These are phyloP conservation scores for Leersia perrieri DNA, from an alignment of 176 grass and related monocot genomes.

Conservation along the genomic window DNA sequence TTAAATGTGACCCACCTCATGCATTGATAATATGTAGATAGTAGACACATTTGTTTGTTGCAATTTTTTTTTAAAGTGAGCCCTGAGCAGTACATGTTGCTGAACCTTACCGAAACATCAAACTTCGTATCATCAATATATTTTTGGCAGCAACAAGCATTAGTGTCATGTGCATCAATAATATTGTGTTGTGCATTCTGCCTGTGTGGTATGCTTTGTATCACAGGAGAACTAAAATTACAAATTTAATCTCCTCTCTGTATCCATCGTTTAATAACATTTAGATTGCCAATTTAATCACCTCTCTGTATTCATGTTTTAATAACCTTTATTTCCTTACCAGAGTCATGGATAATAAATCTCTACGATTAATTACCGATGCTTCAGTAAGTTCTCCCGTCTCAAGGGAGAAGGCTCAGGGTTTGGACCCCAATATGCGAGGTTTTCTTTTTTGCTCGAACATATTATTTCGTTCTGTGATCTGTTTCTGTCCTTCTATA, in stretches of 20 bases:
- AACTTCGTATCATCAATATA: neutral
- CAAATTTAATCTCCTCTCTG: neutral
- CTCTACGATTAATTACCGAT: slow-evolving; percentile 86
- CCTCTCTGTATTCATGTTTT: slow-evolving; percentile 14
- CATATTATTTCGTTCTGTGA: slow-evolving; percentile 16
- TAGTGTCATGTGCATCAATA: neutral
- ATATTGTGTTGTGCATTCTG: neutral
- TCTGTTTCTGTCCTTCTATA: slow-evolving; percentile 20
- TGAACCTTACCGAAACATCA: neutral
- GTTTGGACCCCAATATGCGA: slow-evolving; percentile 76
- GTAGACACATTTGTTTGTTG: neutral
- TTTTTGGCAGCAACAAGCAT: slow-evolving; percentile 21
- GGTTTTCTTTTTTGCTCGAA: slow-evolving; percentile 51
- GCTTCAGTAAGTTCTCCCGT: slow-evolving; percentile 77
- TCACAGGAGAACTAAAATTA: slow-evolving; percentile 7
- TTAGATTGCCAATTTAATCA: slow-evolving; percentile 5
- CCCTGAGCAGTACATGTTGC: neutral
- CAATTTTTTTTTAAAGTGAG: neutral
- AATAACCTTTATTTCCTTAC: slow-evolving; percentile 31
- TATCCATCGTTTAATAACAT: slow-evolving; percentile 24
- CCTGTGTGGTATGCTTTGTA: slow-evolving; percentile 9
- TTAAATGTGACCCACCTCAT: neutral
- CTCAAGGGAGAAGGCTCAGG: slow-evolving; percentile 84
- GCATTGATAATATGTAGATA: neutral
- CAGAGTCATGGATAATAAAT: slow-evolving; percentile 98